phyloP scores from a whole-genome alignment of 805 yeast species.

The Candida orba region DNA sequence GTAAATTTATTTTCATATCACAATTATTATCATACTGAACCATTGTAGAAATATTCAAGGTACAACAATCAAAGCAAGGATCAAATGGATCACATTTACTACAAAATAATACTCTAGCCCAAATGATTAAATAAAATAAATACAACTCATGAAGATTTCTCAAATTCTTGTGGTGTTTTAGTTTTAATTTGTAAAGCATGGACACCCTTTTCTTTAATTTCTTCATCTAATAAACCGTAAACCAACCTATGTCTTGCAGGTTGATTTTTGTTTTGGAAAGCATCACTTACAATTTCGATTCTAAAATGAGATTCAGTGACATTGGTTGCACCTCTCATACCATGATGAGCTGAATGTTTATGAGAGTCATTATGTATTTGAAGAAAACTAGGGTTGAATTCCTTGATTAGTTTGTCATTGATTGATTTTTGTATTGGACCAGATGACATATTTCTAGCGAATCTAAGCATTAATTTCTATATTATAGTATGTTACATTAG shows the following conservation, averaged over 20 bases:
- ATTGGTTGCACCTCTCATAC: conserved; percentile 67
- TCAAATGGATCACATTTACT: too few species aligned
- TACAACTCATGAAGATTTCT: background rate
- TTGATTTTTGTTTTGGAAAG: conserved; percentile 54
- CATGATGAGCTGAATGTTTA: conserved; percentile 83
- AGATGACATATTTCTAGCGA: conserved; percentile 20
- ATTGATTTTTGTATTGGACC: conserved; percentile 22
- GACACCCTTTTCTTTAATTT: conserved; percentile 60
- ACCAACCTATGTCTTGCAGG: conserved; percentile 77
- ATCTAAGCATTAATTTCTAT: background rate
- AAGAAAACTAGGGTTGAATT: conserved; percentile 35
- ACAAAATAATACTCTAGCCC: background rate
- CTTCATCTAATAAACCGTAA: conserved; percentile 63
- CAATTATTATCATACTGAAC: too few species aligned
- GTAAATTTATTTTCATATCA: too few species aligned
- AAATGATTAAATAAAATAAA: background rate
- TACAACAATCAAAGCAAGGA: too few species aligned
- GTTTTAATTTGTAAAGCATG: conserved; percentile 87
- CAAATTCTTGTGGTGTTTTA: conserved; percentile 56
- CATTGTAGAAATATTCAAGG: too few species aligned
- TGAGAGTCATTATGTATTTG: conserved; percentile 73
- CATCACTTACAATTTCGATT: conserved; percentile 62
- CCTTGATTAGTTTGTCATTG: conserved; percentile 13
- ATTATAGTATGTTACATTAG: too few species aligned
- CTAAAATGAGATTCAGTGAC: conserved; percentile 77